These are phyloP conservation scores for Hypoxylon subgilvum DNA, from an alignment of 495 filamentous ascomycete species.

Conservation along the genomic window DNA sequence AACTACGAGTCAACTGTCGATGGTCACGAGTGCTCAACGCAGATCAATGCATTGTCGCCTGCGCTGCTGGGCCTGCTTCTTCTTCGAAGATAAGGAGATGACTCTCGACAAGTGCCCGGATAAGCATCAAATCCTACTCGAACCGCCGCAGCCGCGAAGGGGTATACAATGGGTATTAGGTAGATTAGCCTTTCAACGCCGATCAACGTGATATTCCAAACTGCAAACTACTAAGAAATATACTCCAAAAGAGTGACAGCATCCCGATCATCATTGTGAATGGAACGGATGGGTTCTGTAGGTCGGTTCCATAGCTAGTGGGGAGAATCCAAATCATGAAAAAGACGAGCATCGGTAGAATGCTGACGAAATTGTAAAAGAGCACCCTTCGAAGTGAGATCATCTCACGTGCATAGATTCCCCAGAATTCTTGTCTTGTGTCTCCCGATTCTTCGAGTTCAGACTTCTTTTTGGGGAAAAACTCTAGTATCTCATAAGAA, in stretches of 20 bases:
- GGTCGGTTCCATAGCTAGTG: not conserved
- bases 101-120: too few relatives aligned
- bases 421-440: slow-evolving; percentile 5
- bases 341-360: not conserved
- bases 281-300: slow-evolving; percentile 2
- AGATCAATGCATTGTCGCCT: too few relatives aligned
- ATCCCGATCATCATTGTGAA: slow-evolving; percentile 2
- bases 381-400: slow-evolving; percentile 5
- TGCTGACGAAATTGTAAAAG: not conserved
- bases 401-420: slow-evolving; percentile 5
- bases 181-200: not conserved
- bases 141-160: too few relatives aligned
- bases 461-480: slow-evolving; percentile 5
- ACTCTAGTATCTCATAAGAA: not conserved
- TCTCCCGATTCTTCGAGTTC: not conserved
- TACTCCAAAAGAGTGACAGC: slow-evolving; percentile 2
- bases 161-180: too few relatives aligned
- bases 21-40: too few relatives aligned
- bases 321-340: not conserved
- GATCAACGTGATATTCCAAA: not conserved
- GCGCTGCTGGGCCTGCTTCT: too few relatives aligned
- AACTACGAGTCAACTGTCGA: too few relatives aligned
- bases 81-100: too few relatives aligned
- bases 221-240: slow-evolving; percentile 9
- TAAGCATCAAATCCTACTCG: too few relatives aligned